Evolutionary conservation across 2,329 filamentous ascomycete genomes (phyloP).

Genomic region (Chrysosporium queenslandicum): DNA sequence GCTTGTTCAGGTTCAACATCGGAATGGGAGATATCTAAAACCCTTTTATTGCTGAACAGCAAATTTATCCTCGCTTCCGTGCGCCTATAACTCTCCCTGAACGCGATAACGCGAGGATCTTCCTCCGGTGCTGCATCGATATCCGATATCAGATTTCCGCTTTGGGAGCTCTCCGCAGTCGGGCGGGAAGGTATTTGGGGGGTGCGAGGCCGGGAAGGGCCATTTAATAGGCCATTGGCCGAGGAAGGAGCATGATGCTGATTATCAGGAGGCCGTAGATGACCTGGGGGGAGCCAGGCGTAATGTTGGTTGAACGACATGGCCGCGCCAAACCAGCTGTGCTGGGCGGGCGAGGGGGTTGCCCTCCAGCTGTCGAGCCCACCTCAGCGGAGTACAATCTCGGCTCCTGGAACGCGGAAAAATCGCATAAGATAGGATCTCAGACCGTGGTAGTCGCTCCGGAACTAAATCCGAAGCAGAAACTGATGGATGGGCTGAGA

Average conservation of each 20-base stretch:
- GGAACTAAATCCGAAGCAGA: conserved; percentile 25
- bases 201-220: conserved; percentile 36
- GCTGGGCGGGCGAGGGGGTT: conserved; percentile 37
- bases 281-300: conserved; percentile 54
- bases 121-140: conserved; percentile 53
- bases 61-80: conserved; percentile 66
- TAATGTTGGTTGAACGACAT: conserved; percentile 61
- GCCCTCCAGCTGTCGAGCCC: conserved; percentile 36
- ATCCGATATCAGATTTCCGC: conserved; percentile 41
- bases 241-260: conserved; percentile 32
- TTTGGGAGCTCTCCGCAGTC: conserved; percentile 39
- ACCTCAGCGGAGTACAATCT: conserved; percentile 25
- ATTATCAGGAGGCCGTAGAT: conserved; percentile 54
- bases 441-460: conserved; percentile 18
- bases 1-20: conserved; percentile 43
- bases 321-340: conserved; percentile 38
- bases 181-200: conserved; percentile 37
- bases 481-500: conserved; percentile 27
- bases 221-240: conserved; percentile 37
- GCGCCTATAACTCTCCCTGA: conserved; percentile 66
- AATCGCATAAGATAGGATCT: conserved; percentile 25
- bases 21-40: conserved; percentile 24
- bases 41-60: conserved; percentile 52
- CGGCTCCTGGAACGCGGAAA: conserved; percentile 23
- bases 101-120: conserved; percentile 57